phyloP scores from a whole-genome alignment of 2,329 filamentous ascomycete genomes.

The Gnomoniopsis smithogilvyi region DNA sequence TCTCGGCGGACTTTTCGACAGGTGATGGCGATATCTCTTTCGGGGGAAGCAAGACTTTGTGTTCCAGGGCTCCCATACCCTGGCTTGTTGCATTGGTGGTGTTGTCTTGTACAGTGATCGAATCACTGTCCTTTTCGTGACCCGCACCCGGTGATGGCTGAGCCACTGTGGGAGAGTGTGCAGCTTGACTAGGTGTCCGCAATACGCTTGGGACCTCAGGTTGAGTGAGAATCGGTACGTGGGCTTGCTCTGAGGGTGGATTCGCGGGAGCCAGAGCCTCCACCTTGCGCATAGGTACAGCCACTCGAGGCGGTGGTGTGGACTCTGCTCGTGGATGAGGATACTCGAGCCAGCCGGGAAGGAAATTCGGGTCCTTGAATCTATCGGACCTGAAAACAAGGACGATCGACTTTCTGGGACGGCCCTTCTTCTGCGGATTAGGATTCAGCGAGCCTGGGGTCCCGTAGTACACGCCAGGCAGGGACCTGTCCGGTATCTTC shows the following conservation, averaged over 20 bases:
- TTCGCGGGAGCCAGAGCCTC: too few species aligned
- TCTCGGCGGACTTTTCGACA: background rate
- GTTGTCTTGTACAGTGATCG: background rate
- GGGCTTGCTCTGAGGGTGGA: background rate
- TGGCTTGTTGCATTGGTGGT: background rate
- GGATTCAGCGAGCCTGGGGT: slow-evolving; percentile 25
- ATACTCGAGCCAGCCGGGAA: slow-evolving; percentile 14
- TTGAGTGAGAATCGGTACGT: background rate
- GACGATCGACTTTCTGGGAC: slow-evolving; percentile 29
- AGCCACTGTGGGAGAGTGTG: background rate
- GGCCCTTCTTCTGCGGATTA: slow-evolving; percentile 24
- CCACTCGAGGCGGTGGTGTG: background rate
- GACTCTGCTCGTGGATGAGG: background rate
- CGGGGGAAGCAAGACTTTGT: too few species aligned
- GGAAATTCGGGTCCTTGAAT: slow-evolving; percentile 22
- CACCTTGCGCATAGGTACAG: background rate
- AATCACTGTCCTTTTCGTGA: background rate
- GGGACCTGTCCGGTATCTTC: slow-evolving; percentile 5
- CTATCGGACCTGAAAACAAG: slow-evolving; percentile 27
- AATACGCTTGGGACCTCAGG: background rate
- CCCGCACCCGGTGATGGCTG: background rate
- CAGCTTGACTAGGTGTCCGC: background rate
- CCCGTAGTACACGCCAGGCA: slow-evolving; percentile 23
- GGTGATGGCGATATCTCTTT: background rate
- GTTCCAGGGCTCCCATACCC: background rate